Evolutionary conservation across 2,329 filamentous ascomycete genomes (phyloP), one percentile per base, ranked within the genome.

Genomic region (Hypomyces perniciosus): DNA sequence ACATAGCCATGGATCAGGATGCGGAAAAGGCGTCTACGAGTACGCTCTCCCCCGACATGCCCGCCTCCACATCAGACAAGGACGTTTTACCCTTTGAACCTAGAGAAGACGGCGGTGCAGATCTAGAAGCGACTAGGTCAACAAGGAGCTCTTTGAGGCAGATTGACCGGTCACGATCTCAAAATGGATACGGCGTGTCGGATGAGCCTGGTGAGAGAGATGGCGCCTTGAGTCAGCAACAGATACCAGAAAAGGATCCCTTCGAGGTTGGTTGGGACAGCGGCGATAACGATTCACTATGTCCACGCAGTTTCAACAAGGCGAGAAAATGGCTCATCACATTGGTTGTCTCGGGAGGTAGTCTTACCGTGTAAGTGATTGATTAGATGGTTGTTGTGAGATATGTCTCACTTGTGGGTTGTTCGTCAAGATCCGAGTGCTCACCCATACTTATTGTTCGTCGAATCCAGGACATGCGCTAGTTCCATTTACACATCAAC

Each of bases 401-500:
- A n/a, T n/a, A n/a, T n/a, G n/a, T n/a, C n/a, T n/a, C n/a, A n/a
- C n/a, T n/a, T n/a, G n/a, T n/a, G n/a, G 37, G 8, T 46, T 28
- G 37, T 28, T 43, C 37, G 44, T 35, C 33, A 35, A 35, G 33
- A 35, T 35, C 20, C 20, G 20, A 20, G 20, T 4, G 9, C 34
- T 37, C 13, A 8, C 41, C 28, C 28, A 13, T 43, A 43, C 38
- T 3, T n/a, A 3, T 27, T 26, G 48, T 12, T 33, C 13, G 13
- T 28, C 8, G 7, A 46, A n/a, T 26, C 47, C 60, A 90, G 86
- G 48, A 95, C 90, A 7, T 90, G 85, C 64, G 82, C 88, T 1
- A 91, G 86, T 44, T 93, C 90, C n/a, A 83, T 95, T 60, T 96
- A 96, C 68, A 92, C 90, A 1, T 81, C 82, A 9, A 93, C 88